A percentile compares a stretch with the other conserved stretches of the same genome.
Evolutionary conservation across 2,329 filamentous ascomycete genomes (phyloP).

Genomic region (Fusarium sarcochroum): DNA sequence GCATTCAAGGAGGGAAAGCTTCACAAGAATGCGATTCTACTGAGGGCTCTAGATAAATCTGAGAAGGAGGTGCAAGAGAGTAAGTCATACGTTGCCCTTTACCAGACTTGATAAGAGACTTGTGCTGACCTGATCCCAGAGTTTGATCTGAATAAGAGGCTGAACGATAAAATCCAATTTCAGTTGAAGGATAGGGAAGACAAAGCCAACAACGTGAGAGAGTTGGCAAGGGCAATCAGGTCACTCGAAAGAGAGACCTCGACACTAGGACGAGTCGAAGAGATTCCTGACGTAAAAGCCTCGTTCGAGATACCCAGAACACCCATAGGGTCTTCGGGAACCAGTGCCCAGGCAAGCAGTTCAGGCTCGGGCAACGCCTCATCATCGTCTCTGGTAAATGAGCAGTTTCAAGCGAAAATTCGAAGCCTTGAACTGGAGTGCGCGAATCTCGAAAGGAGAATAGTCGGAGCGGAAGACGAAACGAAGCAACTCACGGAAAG

Average conservation of each 20-base stretch:
- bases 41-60: neutral
- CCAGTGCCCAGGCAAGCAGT: neutral
- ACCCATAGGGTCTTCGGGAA: no score
- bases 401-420: neutral
- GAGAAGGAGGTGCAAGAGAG: neutral
- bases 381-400: neutral
- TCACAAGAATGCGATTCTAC: neutral
- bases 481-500: neutral
- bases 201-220: neutral
- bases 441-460: neutral
- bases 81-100: conserved; percentile 1
- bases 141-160: neutral
- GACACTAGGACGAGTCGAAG: no score
- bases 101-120: neutral
- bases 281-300: no score
- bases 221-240: neutral
- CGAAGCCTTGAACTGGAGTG: neutral
- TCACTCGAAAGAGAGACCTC: neutral
- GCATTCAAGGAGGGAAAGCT: neutral
- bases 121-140: neutral
- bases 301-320: no score
- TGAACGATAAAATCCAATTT: neutral
- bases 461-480: neutral
- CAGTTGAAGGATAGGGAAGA: neutral
- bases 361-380: neutral